phyloP scores from a whole-genome alignment of 2,329 filamentous ascomycete genomes.

The Chalaropsis thielavioides region DNA sequence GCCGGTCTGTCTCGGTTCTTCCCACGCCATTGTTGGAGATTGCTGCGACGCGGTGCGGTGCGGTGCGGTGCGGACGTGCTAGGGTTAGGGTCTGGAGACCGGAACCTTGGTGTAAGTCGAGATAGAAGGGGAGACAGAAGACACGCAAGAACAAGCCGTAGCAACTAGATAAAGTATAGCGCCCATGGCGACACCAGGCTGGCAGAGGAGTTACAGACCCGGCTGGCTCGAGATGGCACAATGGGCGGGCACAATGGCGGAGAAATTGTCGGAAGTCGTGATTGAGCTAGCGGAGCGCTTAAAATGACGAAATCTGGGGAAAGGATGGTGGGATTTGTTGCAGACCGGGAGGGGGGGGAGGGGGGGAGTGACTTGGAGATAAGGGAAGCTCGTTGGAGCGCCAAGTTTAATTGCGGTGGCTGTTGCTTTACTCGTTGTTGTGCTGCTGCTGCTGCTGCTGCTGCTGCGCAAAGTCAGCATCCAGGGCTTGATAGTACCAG shows the following conservation, averaged over 20 bases:
- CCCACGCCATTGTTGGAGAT: slow-evolving; percentile 27
- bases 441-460: not conserved
- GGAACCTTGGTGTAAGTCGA: not conserved
- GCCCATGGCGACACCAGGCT: not conserved
- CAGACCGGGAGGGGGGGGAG: too few relatives aligned
- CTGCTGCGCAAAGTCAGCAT: not conserved
- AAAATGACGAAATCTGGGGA: slow-evolving; percentile 14
- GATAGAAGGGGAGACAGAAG: not conserved
- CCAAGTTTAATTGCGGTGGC: not conserved
- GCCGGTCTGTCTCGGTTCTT: slow-evolving; percentile 32
- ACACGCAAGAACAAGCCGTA: not conserved
- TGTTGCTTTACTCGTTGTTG: not conserved
- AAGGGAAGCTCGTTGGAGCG: not conserved
- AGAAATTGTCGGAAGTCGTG: slow-evolving; percentile 21
- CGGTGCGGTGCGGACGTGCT: not conserved
- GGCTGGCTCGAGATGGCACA: not conserved
- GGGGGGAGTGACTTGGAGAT: not conserved
- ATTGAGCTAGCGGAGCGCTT: not conserved
- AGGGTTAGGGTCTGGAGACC: not conserved
- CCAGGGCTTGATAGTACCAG: slow-evolving; percentile 4
- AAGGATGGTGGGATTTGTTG: slow-evolving; percentile 7
- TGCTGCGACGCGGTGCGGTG: not conserved
- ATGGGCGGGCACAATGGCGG: slow-evolving; percentile 18
- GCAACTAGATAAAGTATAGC: not conserved
- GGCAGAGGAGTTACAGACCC: not conserved